Conservation (phyloP, 345 rosid genomes). For the Stellera chamaejasme region DNA sequence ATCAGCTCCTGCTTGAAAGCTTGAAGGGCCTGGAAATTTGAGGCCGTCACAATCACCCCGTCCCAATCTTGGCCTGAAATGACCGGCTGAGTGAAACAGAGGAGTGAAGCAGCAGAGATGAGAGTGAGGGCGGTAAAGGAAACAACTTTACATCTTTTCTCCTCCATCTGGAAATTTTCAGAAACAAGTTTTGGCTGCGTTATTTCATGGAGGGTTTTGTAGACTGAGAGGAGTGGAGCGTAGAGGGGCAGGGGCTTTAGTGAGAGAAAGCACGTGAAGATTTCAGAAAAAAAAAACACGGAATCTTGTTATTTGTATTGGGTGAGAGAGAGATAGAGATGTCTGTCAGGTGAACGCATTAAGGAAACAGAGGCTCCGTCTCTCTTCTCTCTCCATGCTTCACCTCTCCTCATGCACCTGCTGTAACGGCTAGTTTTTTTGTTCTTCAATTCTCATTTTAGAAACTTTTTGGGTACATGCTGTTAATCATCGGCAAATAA, state of each 20-base stretch:
- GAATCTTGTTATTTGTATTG: conserved; percentile 24
- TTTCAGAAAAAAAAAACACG: conserved; percentile 25
- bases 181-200: conserved; percentile 3
- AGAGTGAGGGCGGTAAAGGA: conserved; percentile 17
- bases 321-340: conserved; percentile 17
- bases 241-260: conserved; percentile 12
- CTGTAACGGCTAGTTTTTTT: conserved; percentile 48
- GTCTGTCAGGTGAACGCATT: conserved; percentile 24
- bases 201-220: conserved; percentile 28
- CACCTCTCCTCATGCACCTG: not conserved
- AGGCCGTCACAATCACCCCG: conserved; percentile 61
- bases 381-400: not conserved
- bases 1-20: conserved; percentile 56
- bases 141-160: conserved; percentile 22
- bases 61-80: conserved; percentile 50
- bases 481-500: no score
- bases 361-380: conserved; percentile 24
- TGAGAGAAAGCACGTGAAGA: conserved; percentile 37
- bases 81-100: conserved; percentile 13
- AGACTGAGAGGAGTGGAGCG: conserved; percentile 21
- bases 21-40: conserved; percentile 75
- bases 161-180: conserved; percentile 16
- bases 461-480: no score
- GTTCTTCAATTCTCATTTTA: no score
- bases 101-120: conserved; percentile 17